Evolutionary conservation across 2,329 filamentous ascomycete species (phyloP).

Genomic region (Tolypocladium cylindrosporum): DNA sequence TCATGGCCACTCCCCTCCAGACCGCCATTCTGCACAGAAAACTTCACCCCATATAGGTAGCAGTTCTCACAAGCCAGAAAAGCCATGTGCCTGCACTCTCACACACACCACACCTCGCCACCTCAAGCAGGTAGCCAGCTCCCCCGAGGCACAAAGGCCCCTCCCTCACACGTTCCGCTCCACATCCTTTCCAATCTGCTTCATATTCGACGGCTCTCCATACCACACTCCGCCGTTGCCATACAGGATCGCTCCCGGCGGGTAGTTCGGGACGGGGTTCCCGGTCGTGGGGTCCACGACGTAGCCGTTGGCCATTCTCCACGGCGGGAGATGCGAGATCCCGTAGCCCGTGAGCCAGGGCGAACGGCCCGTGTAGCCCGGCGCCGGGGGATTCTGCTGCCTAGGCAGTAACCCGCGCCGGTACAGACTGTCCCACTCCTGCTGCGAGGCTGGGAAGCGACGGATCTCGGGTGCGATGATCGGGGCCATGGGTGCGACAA

Average conservation of each 20-base stretch:
- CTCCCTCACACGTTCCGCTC: neutral
- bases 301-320: neutral
- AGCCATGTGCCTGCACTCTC: neutral
- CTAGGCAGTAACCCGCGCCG: neutral
- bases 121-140: neutral
- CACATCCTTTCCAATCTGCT: neutral
- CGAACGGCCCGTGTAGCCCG: neutral
- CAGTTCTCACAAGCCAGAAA: neutral
- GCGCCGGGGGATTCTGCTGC: neutral
- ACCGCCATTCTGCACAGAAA: neutral
- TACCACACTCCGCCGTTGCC: neutral
- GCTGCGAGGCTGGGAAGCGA: neutral
- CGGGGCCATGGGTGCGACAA: neutral
- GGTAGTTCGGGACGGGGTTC: neutral
- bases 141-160: neutral
- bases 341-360: neutral
- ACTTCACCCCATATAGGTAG: neutral
- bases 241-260: neutral
- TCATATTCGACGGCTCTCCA: neutral
- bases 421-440: neutral
- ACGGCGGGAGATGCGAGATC: neutral
- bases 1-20: neutral
- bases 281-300: neutral
- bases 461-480: neutral
- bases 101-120: neutral